Evolutionary conservation across 73 alveolate species (phyloP).

Genomic region (Paramecium biaurelia): DNA sequence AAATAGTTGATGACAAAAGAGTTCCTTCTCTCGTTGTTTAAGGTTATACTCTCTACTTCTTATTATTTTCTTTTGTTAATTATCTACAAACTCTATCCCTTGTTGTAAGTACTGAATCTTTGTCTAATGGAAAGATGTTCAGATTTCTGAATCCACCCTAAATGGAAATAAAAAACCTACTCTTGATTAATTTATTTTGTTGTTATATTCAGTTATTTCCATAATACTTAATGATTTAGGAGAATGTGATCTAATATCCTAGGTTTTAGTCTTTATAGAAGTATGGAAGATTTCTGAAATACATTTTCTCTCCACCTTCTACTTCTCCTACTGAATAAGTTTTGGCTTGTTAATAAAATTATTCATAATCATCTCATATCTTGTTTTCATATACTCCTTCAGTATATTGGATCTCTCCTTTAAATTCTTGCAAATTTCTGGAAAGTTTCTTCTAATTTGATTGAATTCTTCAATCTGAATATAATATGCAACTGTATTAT

Average conservation of each 20-base stretch:
- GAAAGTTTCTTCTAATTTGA: neutral
- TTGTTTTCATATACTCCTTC: neutral
- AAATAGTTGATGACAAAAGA: neutral
- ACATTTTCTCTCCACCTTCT: neutral
- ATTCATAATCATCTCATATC: neutral
- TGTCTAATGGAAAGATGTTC: neutral
- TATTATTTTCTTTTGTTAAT: neutral
- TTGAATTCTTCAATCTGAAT: neutral
- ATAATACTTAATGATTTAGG: neutral
- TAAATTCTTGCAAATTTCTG: neutral
- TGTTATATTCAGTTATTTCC: neutral
- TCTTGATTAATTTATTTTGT: neutral
- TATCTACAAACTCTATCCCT: neutral
- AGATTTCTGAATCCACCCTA: neutral
- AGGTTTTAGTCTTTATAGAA: neutral
- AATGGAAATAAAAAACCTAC: neutral
- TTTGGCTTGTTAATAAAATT: neutral
- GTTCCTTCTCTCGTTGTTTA: neutral
- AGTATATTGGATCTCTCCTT: neutral
- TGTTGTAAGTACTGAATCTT: neutral
- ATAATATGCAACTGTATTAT: conserved; percentile 12
- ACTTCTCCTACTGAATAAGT: neutral
- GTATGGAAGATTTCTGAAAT: neutral
- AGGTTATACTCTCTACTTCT: neutral
- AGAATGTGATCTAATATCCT: neutral